Evolutionary conservation across 2,329 filamentous ascomycete species (phyloP).

Genomic region (Alternaria arbusti): DNA sequence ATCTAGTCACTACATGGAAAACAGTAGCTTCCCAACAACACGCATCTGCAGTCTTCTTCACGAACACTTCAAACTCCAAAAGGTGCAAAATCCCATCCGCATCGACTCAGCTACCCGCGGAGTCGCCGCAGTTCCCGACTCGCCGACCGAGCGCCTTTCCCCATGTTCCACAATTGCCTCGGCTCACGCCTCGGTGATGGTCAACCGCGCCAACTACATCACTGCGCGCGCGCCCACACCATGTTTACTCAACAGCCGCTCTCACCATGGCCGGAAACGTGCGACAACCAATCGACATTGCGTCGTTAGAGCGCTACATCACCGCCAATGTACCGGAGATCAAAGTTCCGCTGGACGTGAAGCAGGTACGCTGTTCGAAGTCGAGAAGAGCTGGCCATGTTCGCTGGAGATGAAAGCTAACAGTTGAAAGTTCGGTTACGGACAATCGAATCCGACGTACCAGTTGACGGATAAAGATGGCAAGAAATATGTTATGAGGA

Average conservation of each 20-base stretch:
- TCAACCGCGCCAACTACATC: slow-evolving; percentile 22
- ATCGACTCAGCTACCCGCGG: slow-evolving; percentile 3
- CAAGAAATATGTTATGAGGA: slow-evolving; percentile 84
- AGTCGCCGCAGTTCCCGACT: slow-evolving; percentile 11
- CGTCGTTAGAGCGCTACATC: slow-evolving; percentile 80
- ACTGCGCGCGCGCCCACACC: slow-evolving; percentile 12
- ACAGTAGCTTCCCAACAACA: background rate
- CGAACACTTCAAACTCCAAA: background rate
- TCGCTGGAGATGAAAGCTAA: slow-evolving; percentile 1
- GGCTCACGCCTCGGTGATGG: slow-evolving; percentile 13
- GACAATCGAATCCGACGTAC: slow-evolving; percentile 97
- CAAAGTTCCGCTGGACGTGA: slow-evolving; percentile 80
- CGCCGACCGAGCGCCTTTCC: slow-evolving; percentile 14
- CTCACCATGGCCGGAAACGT: slow-evolving; percentile 79
- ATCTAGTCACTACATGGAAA: background rate
- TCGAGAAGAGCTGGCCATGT: background rate
- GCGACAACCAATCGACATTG: slow-evolving; percentile 86
- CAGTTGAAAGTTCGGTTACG: slow-evolving; percentile 81
- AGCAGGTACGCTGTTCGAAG: slow-evolving; percentile 69
- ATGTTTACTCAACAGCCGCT: slow-evolving; percentile 21
- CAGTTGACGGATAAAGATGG: slow-evolving; percentile 77
- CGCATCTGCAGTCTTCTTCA: background rate
- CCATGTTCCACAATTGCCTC: slow-evolving; percentile 17
- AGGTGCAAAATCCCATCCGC: background rate
- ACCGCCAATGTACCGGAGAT: slow-evolving; percentile 80